A percentile compares a stretch with the other conserved stretches of the same genome.
Evolutionary conservation across 129 eudicot species (phyloP).

Genomic region (Chrysanthemum makinoi): DNA sequence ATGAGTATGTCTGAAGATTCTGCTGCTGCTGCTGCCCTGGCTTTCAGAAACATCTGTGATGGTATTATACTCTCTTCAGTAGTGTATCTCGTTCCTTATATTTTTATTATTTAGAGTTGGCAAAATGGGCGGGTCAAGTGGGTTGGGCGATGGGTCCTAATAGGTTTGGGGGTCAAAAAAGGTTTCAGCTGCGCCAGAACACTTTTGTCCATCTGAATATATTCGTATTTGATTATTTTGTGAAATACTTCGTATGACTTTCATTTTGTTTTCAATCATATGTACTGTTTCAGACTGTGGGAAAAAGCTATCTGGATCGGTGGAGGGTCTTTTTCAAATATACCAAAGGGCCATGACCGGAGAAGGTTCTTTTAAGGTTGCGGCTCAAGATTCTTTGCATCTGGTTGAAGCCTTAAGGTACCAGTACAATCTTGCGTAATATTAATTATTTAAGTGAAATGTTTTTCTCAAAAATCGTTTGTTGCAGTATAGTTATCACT

Average conservation of each 20-base stretch:
- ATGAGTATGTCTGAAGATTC: constrained; percentile 95
- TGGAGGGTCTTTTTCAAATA: constrained; percentile 91
- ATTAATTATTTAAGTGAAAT: neutral
- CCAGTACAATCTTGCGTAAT: constrained; percentile 11
- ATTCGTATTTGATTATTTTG: too few species aligned
- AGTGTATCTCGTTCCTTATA: too few species aligned
- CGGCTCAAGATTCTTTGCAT: constrained; percentile 95
- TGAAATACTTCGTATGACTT: too few species aligned
- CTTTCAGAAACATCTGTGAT: constrained; percentile 91
- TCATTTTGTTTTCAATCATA: neutral
- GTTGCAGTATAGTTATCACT: constrained; percentile 90
- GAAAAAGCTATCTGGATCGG: constrained; percentile 82
- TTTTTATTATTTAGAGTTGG: neutral
- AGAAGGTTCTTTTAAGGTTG: constrained; percentile 79
- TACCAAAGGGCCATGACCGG: constrained; percentile 84
- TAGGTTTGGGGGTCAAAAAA: neutral
- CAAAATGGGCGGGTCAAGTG: neutral
- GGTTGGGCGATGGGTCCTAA: neutral
- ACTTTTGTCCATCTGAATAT: neutral
- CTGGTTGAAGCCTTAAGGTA: constrained; percentile 98
- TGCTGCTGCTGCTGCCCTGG: constrained; percentile 98
- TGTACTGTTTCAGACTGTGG: constrained; percentile 59
- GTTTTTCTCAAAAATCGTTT: constrained; percentile 24
- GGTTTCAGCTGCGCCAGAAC: neutral
- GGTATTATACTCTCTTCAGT: constrained; percentile 38